Conservation (phyloP, 2,329 filamentous ascomycete species). For the Apiospora hydei region DNA sequence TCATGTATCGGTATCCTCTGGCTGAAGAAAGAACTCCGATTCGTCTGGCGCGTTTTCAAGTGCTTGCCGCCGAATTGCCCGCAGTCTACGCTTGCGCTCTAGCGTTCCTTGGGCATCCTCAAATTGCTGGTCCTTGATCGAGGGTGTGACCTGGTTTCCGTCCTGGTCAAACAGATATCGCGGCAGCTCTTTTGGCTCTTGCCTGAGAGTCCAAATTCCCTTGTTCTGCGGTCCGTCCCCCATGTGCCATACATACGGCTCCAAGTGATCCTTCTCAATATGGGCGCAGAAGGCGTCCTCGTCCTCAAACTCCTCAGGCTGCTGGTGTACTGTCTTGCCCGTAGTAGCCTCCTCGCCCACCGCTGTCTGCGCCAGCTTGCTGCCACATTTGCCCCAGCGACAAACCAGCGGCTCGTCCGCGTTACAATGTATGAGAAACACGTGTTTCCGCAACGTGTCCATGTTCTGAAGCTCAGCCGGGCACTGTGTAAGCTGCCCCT, state of each 20-base stretch:
- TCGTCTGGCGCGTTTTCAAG: conserved; percentile 55
- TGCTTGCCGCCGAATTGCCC: conserved; percentile 48
- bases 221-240: conserved; percentile 65
- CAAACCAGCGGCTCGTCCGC: conserved; percentile 38
- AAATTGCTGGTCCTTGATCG: conserved; percentile 57
- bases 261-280: conserved; percentile 61
- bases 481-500: conserved; percentile 45
- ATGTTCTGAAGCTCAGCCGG: conserved; percentile 68
- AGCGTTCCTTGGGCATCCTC: conserved; percentile 56
- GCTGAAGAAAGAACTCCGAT: conserved; percentile 43
- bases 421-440: conserved; percentile 57
- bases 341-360: not conserved
- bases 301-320: conserved; percentile 33
- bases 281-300: conserved; percentile 54
- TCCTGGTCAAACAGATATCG: conserved; percentile 58
- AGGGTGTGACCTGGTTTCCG: conserved; percentile 66
- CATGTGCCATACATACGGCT: conserved; percentile 62
- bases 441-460: conserved; percentile 63
- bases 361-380: not conserved
- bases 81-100: conserved; percentile 53
- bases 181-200: conserved; percentile 45
- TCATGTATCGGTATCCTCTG: not conserved
- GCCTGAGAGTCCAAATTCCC: conserved; percentile 35
- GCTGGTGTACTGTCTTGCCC: conserved; percentile 27
- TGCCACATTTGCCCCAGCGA: conserved; percentile 50